A percentile compares a stretch with the other conserved stretches of the same genome.
These are phyloP conservation scores for Podospora comata DNA, from an alignment of 495 filamentous ascomycete species.

Conservation along the genomic window DNA sequence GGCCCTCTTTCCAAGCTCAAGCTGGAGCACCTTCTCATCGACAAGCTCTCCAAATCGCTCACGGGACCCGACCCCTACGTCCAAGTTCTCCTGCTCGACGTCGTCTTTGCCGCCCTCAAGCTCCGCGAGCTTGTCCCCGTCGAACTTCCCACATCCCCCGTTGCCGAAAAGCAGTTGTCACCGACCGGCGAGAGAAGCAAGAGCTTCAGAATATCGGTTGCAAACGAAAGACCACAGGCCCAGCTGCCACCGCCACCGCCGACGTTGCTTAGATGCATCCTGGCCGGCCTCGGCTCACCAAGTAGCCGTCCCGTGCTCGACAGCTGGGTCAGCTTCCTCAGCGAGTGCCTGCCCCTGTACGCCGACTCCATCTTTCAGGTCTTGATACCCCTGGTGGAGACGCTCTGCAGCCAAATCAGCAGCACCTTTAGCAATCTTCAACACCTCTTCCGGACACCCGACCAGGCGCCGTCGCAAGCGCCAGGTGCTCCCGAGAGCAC, in stretches of 20 bases:
- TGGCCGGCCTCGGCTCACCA: slow-evolving; percentile 72
- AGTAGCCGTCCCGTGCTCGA: slow-evolving; percentile 77
- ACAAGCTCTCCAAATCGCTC: slow-evolving; percentile 63
- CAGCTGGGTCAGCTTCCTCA: slow-evolving; percentile 86
- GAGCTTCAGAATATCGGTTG: slow-evolving; percentile 23
- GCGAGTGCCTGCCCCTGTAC: slow-evolving; percentile 79
- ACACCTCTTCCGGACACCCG: slow-evolving; percentile 48
- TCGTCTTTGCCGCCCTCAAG: slow-evolving; percentile 66
- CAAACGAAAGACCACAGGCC: slow-evolving; percentile 33
- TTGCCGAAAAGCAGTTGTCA: neutral
- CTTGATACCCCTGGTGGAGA: slow-evolving; percentile 84
- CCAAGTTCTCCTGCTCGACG: slow-evolving; percentile 72
- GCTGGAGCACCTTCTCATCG: slow-evolving; percentile 69
- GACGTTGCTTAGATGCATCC: slow-evolving; percentile 75
- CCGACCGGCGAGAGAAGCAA: slow-evolving; percentile 25
- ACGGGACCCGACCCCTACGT: slow-evolving; percentile 59
- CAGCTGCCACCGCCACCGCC: slow-evolving; percentile 57
- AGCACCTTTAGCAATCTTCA: slow-evolving; percentile 63
- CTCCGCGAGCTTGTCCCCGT: slow-evolving; percentile 54
- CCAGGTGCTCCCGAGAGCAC: slow-evolving; percentile 58
- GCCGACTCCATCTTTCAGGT: slow-evolving; percentile 82
- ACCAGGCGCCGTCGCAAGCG: slow-evolving; percentile 29
- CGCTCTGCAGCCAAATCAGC: slow-evolving; percentile 72
- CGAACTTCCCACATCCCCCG: slow-evolving; percentile 43
- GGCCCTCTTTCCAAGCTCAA: slow-evolving; percentile 63